These are phyloP conservation scores for Silene noctiflora DNA, from an alignment of 179 eudicot genomes.

Conservation along the genomic window DNA sequence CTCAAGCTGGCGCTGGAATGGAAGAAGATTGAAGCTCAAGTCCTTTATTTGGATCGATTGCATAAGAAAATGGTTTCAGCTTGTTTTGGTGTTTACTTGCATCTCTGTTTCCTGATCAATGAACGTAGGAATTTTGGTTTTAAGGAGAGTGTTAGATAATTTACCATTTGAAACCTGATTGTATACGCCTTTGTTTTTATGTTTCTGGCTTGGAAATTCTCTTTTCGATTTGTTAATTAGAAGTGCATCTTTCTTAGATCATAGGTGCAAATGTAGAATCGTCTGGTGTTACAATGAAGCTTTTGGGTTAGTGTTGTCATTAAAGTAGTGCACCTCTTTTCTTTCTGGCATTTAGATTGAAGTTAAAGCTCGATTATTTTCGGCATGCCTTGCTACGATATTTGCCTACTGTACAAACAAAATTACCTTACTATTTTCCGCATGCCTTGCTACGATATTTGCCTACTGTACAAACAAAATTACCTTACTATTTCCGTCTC, in stretches of 20 bases:
- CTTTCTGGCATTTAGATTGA: no score
- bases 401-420: no score
- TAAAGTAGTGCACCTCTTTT: no score
- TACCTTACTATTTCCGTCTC: no score
- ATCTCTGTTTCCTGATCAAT: neutral
- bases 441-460: no score
- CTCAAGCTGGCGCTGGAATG: neutral
- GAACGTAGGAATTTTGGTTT: neutral
- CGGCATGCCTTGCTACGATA: no score
- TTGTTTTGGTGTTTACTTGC: neutral
- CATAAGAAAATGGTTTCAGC: neutral
- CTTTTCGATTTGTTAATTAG: neutral
- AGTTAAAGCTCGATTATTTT: no score
- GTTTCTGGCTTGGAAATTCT: neutral
- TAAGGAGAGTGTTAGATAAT: neutral
- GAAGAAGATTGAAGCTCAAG: neutral
- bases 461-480: no score
- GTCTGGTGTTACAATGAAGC: no score
- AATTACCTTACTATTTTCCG: no score
- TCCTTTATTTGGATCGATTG: neutral
- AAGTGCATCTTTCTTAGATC: neutral
- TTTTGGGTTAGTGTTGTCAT: no score
- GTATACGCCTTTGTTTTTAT: neutral
- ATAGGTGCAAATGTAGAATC: no score
- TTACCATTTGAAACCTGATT: neutral